Evolutionary conservation across 2,329 filamentous ascomycete species (phyloP).

Genomic region (Beauveria australis): DNA sequence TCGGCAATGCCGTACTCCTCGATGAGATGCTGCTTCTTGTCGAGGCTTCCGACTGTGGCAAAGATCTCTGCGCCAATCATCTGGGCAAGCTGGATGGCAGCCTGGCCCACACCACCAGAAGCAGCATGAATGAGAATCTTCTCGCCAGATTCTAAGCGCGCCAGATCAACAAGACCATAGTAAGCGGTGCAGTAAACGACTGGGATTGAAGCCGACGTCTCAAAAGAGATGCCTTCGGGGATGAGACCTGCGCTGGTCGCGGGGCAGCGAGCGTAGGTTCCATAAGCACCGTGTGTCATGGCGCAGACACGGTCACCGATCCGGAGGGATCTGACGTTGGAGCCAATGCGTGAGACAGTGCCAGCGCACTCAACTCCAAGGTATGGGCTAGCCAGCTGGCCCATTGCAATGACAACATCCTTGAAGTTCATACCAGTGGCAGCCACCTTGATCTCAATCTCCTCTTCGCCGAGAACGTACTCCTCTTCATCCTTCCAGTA

Average conservation of each 20-base stretch:
- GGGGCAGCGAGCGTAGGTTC: slow-evolving; percentile 25
- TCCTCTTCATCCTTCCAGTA: slow-evolving; percentile 30
- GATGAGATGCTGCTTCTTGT: slow-evolving; percentile 31
- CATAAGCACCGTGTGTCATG: slow-evolving; percentile 26
- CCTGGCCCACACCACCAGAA: slow-evolving; percentile 30
- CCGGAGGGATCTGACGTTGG: slow-evolving; percentile 50
- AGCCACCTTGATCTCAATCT: slow-evolving; percentile 35
- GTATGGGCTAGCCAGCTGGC: slow-evolving; percentile 25
- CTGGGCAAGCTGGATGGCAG: slow-evolving; percentile 30
- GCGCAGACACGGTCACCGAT: slow-evolving; percentile 67
- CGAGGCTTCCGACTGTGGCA: slow-evolving; percentile 30
- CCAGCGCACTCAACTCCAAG: slow-evolving; percentile 34
- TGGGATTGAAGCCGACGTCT: slow-evolving; percentile 31
- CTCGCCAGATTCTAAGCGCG: slow-evolving; percentile 28
- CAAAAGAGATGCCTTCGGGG: slow-evolving; percentile 27
- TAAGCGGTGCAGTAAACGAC: slow-evolving; percentile 34
- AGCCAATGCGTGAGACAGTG: slow-evolving; percentile 42
- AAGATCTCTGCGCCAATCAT: slow-evolving; percentile 33
- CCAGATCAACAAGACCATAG: slow-evolving; percentile 30
- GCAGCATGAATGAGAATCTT: slow-evolving; percentile 32
- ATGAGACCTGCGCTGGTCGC: slow-evolving; percentile 29
- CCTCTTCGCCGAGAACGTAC: slow-evolving; percentile 23
- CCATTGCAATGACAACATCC: slow-evolving; percentile 37
- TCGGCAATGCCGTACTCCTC: slow-evolving; percentile 28
- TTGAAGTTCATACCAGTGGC: slow-evolving; percentile 37